A percentile compares a stretch with the other conserved stretches of the same genome.
Conservation (phyloP, 352 stramenopile genomes). For the Phytophthora multivora region DNA sequence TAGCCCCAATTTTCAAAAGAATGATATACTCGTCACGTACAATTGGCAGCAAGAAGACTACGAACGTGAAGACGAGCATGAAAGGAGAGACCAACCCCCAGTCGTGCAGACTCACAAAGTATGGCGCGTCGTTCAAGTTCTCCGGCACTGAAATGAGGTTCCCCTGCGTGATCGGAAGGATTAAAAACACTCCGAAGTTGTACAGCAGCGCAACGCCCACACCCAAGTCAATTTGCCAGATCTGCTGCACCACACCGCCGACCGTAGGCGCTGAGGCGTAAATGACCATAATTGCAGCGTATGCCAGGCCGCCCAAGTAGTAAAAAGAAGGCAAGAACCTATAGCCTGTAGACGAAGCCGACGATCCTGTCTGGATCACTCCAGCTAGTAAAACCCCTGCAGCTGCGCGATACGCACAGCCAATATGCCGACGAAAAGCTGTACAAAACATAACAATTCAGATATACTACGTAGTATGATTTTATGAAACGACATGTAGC, state of each 20-base stretch:
- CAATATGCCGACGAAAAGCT: slow-evolving; percentile 47
- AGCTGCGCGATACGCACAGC: slow-evolving; percentile 50
- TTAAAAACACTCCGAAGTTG: slow-evolving; percentile 67
- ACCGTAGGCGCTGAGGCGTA: slow-evolving; percentile 63
- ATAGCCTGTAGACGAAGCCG: slow-evolving; percentile 34
- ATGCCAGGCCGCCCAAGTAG: slow-evolving; percentile 66
- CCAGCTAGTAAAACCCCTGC: slow-evolving; percentile 65
- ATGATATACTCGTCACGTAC: slow-evolving; percentile 18
- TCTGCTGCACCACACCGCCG: slow-evolving; percentile 58
- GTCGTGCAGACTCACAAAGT: slow-evolving; percentile 63
- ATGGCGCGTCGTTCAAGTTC: slow-evolving; percentile 50
- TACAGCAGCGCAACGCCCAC: slow-evolving; percentile 68
- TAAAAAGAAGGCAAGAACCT: slow-evolving; percentile 64
- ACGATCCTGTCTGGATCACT: slow-evolving; percentile 53
- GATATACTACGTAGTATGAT: too few relatives aligned
- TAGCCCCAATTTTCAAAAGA: not conserved
- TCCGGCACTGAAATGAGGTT: slow-evolving; percentile 44
- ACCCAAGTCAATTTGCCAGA: slow-evolving; percentile 75
- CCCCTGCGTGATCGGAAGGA: slow-evolving; percentile 51
- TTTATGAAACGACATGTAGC: not conserved
- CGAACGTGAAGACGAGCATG: slow-evolving; percentile 67
- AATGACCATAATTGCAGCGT: slow-evolving; percentile 68
- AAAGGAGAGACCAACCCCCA: slow-evolving; percentile 59
- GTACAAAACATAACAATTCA: not conserved
- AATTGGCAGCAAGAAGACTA: slow-evolving; percentile 61